A percentile compares a stretch with the other conserved stretches of the same genome.
phyloP scores from a whole-genome alignment of 768 basidiomycete genomes.

The Crepidotus variabilis region DNA sequence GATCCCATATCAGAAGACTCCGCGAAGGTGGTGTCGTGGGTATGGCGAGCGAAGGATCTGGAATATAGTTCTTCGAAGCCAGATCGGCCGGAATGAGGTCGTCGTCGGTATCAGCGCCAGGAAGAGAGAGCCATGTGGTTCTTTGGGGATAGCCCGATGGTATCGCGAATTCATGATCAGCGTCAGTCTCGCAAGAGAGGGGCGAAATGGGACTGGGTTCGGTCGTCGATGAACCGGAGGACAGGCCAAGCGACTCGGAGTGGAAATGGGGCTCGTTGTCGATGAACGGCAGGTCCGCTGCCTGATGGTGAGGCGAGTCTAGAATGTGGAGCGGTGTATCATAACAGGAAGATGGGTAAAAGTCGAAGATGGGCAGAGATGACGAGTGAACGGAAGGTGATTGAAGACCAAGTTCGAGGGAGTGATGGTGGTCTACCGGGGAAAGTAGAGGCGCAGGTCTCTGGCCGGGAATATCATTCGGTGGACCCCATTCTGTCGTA shows the following conservation, averaged over 20 bases:
- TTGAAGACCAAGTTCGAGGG: not conserved
- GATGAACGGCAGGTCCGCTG: slow-evolving; percentile 12
- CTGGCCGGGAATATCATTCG: too few relatives aligned
- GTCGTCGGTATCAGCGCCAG: slow-evolving; percentile 33
- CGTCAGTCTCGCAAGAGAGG: not conserved
- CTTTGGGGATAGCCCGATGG: slow-evolving; percentile 19
- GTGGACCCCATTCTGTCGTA: not conserved
- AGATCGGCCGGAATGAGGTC: slow-evolving; percentile 24
- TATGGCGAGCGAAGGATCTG: slow-evolving; percentile 14
- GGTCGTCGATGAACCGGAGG: not conserved
- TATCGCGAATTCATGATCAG: slow-evolving; percentile 6
- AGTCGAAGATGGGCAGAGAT: slow-evolving; percentile 3
- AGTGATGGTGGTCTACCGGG: not conserved
- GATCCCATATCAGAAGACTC: slow-evolving; percentile 36
- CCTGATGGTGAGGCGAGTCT: slow-evolving; percentile 16
- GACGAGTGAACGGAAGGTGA: not conserved
- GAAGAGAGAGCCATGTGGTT: slow-evolving; percentile 24
- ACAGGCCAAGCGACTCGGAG: not conserved
- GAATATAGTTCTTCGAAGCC: slow-evolving; percentile 19
- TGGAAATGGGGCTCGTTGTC: slow-evolving; percentile 7
- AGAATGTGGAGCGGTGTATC: slow-evolving; percentile 4
- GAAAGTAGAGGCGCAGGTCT: not conserved
- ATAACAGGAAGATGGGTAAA: not conserved
- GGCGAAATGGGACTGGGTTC: not conserved
- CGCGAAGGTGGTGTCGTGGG: slow-evolving; percentile 12